Evolutionary conservation across 106 monocot species (phyloP).

Genomic region (Dactylorhiza incarnata): DNA sequence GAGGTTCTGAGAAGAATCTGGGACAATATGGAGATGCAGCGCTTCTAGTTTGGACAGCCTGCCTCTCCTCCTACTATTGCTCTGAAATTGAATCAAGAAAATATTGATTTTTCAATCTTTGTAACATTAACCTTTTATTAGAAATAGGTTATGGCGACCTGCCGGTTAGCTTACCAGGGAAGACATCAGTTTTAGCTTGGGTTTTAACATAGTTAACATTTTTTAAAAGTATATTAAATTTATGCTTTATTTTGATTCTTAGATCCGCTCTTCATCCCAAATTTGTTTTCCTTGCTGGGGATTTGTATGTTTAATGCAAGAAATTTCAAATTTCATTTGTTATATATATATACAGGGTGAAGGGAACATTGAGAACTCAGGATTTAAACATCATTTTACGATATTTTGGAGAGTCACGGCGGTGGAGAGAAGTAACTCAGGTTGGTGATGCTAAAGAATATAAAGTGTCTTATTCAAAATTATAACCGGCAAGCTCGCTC

Average conservation of each 20-base stretch:
- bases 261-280: background rate
- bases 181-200: too few species aligned
- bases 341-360: background rate
- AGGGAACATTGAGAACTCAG: background rate
- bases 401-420: background rate
- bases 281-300: background rate
- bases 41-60: too few species aligned
- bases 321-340: background rate
- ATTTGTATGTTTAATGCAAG: background rate
- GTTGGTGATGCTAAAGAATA: background rate
- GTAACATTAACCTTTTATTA: too few species aligned
- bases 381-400: slow-evolving; percentile 4
- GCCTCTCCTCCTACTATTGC: too few species aligned
- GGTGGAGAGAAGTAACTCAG: background rate
- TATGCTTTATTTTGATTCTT: background rate
- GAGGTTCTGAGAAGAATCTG: too few species aligned
- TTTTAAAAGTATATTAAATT: background rate
- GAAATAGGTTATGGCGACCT: too few species aligned
- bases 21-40: too few species aligned
- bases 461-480: background rate
- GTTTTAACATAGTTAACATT: too few species aligned
- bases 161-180: too few species aligned
- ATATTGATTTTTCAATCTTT: too few species aligned
- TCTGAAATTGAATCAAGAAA: too few species aligned
- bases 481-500: background rate